phyloP scores from a whole-genome alignment of 139 green algal genomes.

The Marvania coccoides region DNA sequence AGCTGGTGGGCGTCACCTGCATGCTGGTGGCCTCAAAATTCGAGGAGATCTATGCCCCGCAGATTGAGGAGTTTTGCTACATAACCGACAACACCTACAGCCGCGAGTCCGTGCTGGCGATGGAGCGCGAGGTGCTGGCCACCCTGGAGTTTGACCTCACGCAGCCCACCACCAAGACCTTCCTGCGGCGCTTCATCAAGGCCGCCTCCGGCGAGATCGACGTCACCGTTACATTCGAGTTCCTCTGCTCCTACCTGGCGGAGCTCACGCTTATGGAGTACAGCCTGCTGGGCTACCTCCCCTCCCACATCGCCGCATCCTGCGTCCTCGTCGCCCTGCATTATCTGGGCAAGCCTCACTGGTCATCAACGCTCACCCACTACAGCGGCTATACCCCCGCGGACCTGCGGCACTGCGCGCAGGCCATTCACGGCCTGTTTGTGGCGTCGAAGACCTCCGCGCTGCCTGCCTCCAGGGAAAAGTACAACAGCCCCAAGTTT shows the following conservation, averaged over 20 bases:
- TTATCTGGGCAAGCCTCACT: constrained; percentile 34
- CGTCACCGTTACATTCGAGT: constrained; percentile 37
- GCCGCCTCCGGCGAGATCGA: constrained; percentile 32
- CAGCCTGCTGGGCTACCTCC: constrained; percentile 63
- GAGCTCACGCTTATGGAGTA: constrained; percentile 90
- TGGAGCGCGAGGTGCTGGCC: constrained; percentile 80
- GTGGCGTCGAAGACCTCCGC: constrained; percentile 9
- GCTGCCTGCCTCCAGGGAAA: constrained; percentile 47
- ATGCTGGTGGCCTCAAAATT: constrained; percentile 96
- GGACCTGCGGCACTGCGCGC: constrained; percentile 42
- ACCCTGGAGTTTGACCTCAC: constrained; percentile 83
- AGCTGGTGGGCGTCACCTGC: constrained; percentile 83
- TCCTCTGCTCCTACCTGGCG: constrained; percentile 76
- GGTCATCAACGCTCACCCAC: constrained; percentile 55
- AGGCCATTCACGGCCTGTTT: constrained; percentile 27
- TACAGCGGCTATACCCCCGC: constrained; percentile 51
- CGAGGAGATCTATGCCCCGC: constrained; percentile 95
- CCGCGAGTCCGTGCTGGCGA: constrained; percentile 70
- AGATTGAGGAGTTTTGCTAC: constrained; percentile 88
- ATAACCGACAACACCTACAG: constrained; percentile 98
- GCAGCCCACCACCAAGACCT: constrained; percentile 85
- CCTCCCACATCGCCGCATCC: constrained; percentile 68
- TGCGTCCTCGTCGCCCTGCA: constrained; percentile 68
- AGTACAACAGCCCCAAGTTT: constrained; percentile 43
- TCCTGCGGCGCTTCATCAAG: constrained; percentile 73